phyloP scores from a whole-genome alignment of 2,329 filamentous ascomycete genomes.

The Plenodomus lindquistii region DNA sequence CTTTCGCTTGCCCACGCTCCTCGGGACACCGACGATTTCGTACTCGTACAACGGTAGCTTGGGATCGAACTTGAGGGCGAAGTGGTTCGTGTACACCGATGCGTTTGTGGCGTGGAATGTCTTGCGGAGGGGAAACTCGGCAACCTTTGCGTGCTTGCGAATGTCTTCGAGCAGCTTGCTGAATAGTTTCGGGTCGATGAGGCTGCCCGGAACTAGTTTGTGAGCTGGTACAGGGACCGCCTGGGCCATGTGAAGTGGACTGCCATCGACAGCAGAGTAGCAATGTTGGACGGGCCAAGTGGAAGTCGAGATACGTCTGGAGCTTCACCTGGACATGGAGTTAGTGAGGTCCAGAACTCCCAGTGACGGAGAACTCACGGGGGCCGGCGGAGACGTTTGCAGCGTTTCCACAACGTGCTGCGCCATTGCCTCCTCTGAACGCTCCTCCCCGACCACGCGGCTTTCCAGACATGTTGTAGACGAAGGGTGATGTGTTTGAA shows the following conservation, averaged over 20 bases:
- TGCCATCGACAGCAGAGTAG: conserved; percentile 5
- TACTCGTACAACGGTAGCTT: conserved; percentile 5
- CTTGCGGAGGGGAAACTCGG: conserved; percentile 7
- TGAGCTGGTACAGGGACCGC: not conserved
- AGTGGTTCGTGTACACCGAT: conserved; percentile 8
- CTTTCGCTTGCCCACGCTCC: not conserved
- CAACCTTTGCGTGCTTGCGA: not conserved
- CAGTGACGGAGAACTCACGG: too few relatives aligned
- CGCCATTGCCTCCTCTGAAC: not conserved
- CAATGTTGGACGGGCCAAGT: not conserved
- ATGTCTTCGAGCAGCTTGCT: not conserved
- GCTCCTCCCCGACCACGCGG: not conserved
- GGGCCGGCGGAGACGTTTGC: not conserved
- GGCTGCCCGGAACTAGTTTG: conserved; percentile 1
- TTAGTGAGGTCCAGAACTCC: too few relatives aligned
- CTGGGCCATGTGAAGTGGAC: conserved; percentile 1
- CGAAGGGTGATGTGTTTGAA: not conserved
- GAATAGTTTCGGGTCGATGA: not conserved
- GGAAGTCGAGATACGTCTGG: not conserved
- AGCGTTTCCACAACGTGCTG: not conserved
- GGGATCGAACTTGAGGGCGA: conserved; percentile 5
- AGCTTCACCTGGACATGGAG: not conserved
- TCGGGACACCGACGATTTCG: conserved; percentile 2
- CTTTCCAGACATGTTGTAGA: not conserved
- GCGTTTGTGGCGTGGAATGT: not conserved